Evolutionary conservation across 768 basidiomycete genomes (phyloP), one percentile per base, ranked within the genome.

Genomic region (Russula foetens): DNA sequence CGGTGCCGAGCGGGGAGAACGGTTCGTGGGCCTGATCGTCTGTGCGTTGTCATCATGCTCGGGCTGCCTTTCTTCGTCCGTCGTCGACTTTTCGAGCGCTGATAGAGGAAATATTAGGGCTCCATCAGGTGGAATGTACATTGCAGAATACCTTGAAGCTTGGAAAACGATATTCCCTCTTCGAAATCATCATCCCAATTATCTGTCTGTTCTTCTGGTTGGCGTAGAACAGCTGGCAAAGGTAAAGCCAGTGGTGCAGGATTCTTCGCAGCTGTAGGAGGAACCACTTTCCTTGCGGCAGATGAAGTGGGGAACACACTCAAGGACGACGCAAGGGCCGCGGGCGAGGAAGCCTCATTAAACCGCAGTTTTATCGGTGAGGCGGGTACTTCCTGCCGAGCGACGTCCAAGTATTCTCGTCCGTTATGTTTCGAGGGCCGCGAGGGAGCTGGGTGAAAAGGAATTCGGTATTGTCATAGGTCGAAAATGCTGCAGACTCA

Each of bases 101-200:
- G 79, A 74, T 68, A 84, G 85, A 60, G 88, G 85, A 57, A 85
- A 69, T 4, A 51, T 53, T 19, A 47, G 49, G n/a, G 19, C 12
- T 15, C 57, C 5, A 33, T 35, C 31, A 38, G 2, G 9, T 39
- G 6, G 53, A 43, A 55, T 12, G 19, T 41, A 9, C 14, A 12
- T 38, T 7, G 9, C 8, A 24, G 64, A 62, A 15, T 63, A 80
- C 84, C 85, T 75, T 88, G 88, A 31, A 95, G 71, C 72, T 94
- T 96, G 8, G 86, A 84, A 55, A 91, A 82, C 0, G 92, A 92
- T 35, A 94, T 93, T 1, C 88, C 92, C 65, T 92, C 92, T 70
- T 94, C 92, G 65, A 99, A 99, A 69, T 99, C 97, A 64, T 94
- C 92, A 68, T 99, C 97, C 97, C 97, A 99, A 64, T 94, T 96